phyloP scores from a whole-genome alignment of 495 filamentous ascomycete genomes.

The Xeromyces bisporus region DNA sequence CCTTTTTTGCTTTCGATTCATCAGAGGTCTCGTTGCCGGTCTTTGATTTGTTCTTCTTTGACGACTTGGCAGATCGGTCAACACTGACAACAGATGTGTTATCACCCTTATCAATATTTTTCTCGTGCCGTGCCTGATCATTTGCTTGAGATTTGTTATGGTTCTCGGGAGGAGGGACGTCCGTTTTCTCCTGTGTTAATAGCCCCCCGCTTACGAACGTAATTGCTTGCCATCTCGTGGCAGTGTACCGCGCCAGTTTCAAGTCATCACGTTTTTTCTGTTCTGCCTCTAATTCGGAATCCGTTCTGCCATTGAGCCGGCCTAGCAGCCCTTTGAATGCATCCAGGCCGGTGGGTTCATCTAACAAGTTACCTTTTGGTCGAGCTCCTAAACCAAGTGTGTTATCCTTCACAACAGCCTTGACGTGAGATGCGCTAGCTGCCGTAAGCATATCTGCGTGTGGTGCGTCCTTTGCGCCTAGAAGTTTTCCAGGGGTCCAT shows the following conservation, averaged over 20 bases:
- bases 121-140: constrained; percentile 6
- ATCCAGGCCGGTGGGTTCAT: constrained; percentile 63
- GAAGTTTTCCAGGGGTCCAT: constrained; percentile 67
- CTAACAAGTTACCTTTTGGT: constrained; percentile 34
- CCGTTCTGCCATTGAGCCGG: constrained; percentile 72
- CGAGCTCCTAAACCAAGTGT: constrained; percentile 77
- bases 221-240: constrained; percentile 54
- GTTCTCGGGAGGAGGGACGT: constrained; percentile 13
- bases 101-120: constrained; percentile 14
- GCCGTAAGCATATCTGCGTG: constrained; percentile 60
- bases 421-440: constrained; percentile 61
- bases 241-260: constrained; percentile 48
- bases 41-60: constrained; percentile 3
- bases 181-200: constrained; percentile 49
- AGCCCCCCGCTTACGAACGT: constrained; percentile 69
- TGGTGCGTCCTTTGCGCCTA: constrained; percentile 56
- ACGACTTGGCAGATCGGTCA: constrained; percentile 2
- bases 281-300: constrained; percentile 48
- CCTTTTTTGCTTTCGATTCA: constrained; percentile 2
- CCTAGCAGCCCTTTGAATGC: constrained; percentile 72
- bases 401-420: constrained; percentile 69
- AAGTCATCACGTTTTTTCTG: constrained; percentile 40
- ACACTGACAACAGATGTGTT: too few relatives aligned
- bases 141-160: constrained; percentile 9
- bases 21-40: constrained; percentile 6